Percentiles rank a stretch among this genome's conserved stretches.
Evolutionary conservation across 2,329 filamentous ascomycete genomes (phyloP).

Genomic region (Fusarium scirpi): DNA sequence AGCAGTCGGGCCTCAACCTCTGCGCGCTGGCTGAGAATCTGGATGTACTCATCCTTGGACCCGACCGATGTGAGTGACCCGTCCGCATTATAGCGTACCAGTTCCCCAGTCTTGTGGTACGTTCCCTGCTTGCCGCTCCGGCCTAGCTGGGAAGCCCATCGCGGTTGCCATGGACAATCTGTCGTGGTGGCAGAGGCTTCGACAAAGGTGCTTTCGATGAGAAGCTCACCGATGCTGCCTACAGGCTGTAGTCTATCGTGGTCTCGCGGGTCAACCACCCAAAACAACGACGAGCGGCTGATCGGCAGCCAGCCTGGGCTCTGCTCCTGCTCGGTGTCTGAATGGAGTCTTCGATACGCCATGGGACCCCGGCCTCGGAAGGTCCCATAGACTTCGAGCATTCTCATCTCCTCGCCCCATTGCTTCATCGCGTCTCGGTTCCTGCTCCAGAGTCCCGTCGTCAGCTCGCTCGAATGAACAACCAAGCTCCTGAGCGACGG

Average conservation of each 20-base stretch:
- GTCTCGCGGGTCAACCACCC: slow-evolving; percentile 14
- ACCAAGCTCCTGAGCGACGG: slow-evolving; percentile 11
- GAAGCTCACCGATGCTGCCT: slow-evolving; percentile 14
- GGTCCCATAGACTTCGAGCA: slow-evolving; percentile 16
- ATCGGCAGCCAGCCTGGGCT: slow-evolving; percentile 14
- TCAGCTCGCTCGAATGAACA: slow-evolving; percentile 14
- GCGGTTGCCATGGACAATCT: slow-evolving; percentile 5
- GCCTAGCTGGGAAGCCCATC: slow-evolving; percentile 11
- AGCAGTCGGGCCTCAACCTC: slow-evolving; percentile 37
- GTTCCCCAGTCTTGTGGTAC: slow-evolving; percentile 39
- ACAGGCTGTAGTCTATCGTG: slow-evolving; percentile 13
- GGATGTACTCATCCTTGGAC: slow-evolving; percentile 43
- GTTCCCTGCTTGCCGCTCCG: slow-evolving; percentile 6
- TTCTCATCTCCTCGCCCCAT: slow-evolving; percentile 16
- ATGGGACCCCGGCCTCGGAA: slow-evolving; percentile 8
- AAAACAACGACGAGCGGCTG: slow-evolving; percentile 12
- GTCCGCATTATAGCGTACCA: slow-evolving; percentile 27
- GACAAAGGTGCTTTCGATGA: slow-evolving; percentile 15
- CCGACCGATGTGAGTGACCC: slow-evolving; percentile 36
- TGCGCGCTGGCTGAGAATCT: slow-evolving; percentile 44
- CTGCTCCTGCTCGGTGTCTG: slow-evolving; percentile 12
- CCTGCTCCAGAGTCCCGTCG: slow-evolving; percentile 12
- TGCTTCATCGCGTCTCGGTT: slow-evolving; percentile 14
- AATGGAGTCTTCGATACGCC: slow-evolving; percentile 14
- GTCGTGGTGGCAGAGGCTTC: slow-evolving; percentile 6